Evolutionary conservation across 176 grass and related monocot species (phyloP).

Genomic region (Triticum timopheevii): DNA sequence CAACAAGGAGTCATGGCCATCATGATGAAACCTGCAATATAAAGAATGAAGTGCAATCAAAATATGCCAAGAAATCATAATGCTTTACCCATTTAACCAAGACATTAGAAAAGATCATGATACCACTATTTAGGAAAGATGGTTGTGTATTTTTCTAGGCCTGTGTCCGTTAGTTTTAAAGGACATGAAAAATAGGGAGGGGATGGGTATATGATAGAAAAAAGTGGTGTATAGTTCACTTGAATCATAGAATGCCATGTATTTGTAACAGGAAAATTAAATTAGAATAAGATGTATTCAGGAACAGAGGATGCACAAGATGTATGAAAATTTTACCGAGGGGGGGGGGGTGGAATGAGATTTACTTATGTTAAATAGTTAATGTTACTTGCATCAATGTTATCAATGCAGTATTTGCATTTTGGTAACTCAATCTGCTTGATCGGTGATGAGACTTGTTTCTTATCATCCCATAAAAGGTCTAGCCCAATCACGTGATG

Average conservation of each 20-base stretch:
- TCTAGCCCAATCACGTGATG: constrained; percentile 47
- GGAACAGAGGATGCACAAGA: background rate
- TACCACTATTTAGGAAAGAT: too few relatives aligned
- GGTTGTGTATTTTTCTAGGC: too few relatives aligned
- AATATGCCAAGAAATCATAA: background rate
- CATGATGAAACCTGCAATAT: constrained; percentile 55
- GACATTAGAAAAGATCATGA: background rate
- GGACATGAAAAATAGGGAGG: too few relatives aligned
- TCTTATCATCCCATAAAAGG: constrained; percentile 44
- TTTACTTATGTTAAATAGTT: background rate
- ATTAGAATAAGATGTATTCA: background rate
- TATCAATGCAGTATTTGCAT: constrained; percentile 78
- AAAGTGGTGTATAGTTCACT: background rate
- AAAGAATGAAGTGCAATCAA: background rate
- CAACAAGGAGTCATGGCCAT: constrained; percentile 71
- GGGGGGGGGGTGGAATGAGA: background rate
- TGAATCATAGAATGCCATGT: background rate
- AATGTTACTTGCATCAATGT: constrained; percentile 68
- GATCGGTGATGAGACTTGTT: background rate
- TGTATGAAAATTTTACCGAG: too few relatives aligned
- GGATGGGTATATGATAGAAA: background rate
- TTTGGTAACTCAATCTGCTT: constrained; percentile 69
- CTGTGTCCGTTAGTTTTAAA: too few relatives aligned
- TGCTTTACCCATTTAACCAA: too few relatives aligned
- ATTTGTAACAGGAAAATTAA: too few relatives aligned